Conservation (phyloP, 345 rosid species). For the Populus tremula region DNA sequence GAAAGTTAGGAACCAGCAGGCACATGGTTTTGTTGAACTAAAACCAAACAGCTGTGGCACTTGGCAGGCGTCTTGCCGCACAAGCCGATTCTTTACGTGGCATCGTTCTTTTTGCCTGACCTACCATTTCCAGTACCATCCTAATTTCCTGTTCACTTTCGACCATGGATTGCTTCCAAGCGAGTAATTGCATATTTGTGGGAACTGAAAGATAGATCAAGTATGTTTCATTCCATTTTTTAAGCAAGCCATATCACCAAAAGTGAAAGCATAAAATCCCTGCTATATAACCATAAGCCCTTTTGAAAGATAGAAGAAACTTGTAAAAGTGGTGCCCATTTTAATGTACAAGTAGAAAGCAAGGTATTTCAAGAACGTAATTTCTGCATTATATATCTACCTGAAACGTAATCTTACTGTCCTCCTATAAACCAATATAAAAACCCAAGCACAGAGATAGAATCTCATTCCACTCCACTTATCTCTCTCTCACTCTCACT, state of each 20-base stretch:
- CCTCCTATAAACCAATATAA: no score
- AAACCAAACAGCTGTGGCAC: background rate
- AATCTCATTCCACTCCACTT: background rate
- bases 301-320: no score
- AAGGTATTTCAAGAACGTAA: no score
- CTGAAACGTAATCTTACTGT: no score
- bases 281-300: no score
- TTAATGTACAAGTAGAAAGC: no score
- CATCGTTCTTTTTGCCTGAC: background rate
- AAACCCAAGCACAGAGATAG: no score
- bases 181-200: conserved; percentile 19
- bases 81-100: conserved; percentile 5
- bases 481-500: background rate
- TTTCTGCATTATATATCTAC: no score
- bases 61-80: background rate
- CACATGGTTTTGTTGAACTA: background rate
- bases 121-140: background rate
- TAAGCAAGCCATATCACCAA: background rate
- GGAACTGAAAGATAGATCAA: no score
- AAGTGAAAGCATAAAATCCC: background rate
- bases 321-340: no score
- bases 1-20: background rate
- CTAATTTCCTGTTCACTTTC: background rate
- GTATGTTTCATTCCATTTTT: no score
- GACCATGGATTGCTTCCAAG: conserved; percentile 17